Evolutionary conservation across 768 basidiomycete genomes (phyloP), one percentile per base, ranked within the genome.

Genomic region (Pleurotus giganteus): DNA sequence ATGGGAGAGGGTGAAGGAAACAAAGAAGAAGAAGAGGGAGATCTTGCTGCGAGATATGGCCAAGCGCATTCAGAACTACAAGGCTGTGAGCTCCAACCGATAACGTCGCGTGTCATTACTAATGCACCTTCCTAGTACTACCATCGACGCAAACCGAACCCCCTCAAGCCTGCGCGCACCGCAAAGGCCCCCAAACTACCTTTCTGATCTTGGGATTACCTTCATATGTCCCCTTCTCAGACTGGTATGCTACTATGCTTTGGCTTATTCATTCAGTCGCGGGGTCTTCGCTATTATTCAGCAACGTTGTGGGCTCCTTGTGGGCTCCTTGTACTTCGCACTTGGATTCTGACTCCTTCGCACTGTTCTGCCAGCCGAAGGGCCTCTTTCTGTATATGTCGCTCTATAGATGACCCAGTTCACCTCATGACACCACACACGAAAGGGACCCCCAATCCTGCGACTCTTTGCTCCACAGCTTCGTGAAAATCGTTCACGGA

Each of bases 31-130:
- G 63, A 79, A 76, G 63, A 81, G 73, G 59, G 71, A 71, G 53
- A 76, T 84, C 47, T 71, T 89, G 54, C 71, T 91, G 77, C 78
- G 82, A 62, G 81, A 84, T 65, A 91, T 91, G 89, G 67, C 74
- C 32, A 77, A 80, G 59, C 81, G 89, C 58, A 76, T 91, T 59
- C 69, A 69, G 57, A 79, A 77, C 50, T 91, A 83, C 79, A 88
- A 86, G 68, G 71, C 71, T 67, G 89, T 83, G 62, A 56, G 83
- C 76, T 15, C 12, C n/a, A 17, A 19, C 39, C 39, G 39, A 41
- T 15, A 17, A 12, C n/a, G 2, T 26, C 15, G 49, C 37, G 37
- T 56, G 46, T 59, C 23, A 46, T 47, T 55, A 24, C 44, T 55
- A 43, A 28, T 15, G 44, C 17, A 17, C 31, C 11, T 55, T 56